Base-by-base conservation (phyloP, 2,329 filamentous ascomycete species). In the Grosmannia huntii region DNA sequence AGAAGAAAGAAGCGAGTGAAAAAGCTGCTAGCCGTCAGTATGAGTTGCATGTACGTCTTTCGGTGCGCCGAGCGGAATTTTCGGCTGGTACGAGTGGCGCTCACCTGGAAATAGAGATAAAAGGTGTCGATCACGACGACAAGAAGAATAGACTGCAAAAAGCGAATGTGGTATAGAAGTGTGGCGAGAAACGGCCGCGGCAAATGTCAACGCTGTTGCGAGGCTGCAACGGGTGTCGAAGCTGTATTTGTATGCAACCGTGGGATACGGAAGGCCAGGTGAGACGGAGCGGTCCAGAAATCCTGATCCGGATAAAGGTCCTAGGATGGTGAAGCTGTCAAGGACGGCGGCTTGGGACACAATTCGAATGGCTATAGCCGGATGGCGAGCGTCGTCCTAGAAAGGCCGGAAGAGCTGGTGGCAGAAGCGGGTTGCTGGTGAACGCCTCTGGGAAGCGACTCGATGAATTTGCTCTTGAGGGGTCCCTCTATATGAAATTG, bases 1-100 rank as follows among this genome's bases (percentile, higher is more conserved):
- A n/a, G 21, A 46, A 53, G 53, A 36, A 23, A 60, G 33, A 60
- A 62, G 60, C 60, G 62, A 63, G 57, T 57, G 62, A 60, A 57
- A 36, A 56, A 23, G 53, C 60, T 50, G 52, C 2, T 19, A 49
- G 21, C 23, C 23, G 46, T 21, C n/a, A 54, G 36, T 38, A 38
- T 9, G 11, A 33, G 31, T 33, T 16, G 3, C 16, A 38, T 28
- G 5, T 38, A 38, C 14, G 36, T 46, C 16, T 10, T n/a, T 23
- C 9, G n/a, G n/a, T 12, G n/a, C 41, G 41, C 16, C 19, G n/a
- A 10, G 12, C 4, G 36, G 12, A 3, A 38, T 16, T 38, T 16
- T 16, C 36, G 36, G 36, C 36, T 19, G 36, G 12, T 6, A 38
- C 36, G 14, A 38, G 14, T 9, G 36, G 12, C 14, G 36, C 36